Percentiles rank a stretch among this genome's conserved stretches.
phyloP scores from a whole-genome alignment of 2,329 filamentous ascomycete genomes.

The Meredithiella fracta region DNA sequence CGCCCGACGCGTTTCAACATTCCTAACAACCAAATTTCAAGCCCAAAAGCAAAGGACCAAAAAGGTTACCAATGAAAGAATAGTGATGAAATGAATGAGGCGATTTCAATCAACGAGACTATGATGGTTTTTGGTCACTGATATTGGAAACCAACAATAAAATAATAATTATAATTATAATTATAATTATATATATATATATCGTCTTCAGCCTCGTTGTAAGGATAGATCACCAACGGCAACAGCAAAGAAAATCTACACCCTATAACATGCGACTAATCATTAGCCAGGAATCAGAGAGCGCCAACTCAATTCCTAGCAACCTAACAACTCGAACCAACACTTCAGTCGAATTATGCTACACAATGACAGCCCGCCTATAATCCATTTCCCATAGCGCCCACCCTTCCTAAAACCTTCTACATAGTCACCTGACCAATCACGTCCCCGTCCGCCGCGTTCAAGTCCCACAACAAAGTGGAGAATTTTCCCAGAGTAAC shows the following conservation, averaged over 20 bases:
- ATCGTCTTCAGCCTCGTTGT: slow-evolving; percentile 12
- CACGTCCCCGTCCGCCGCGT: slow-evolving; percentile 1
- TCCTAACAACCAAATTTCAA: neutral
- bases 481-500: slow-evolving; percentile 1
- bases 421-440: neutral
- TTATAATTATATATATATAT: too few species aligned
- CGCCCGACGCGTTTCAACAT: slow-evolving; percentile 1
- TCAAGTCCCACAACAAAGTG: neutral
- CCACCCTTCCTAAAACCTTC: neutral
- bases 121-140: neutral
- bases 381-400: neutral
- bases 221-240: slow-evolving; percentile 1
- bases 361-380: neutral
- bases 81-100: too few species aligned
- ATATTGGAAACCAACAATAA: neutral
- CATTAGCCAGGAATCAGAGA: neutral
- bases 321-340: neutral
- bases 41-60: too few species aligned
- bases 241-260: slow-evolving; percentile 2
- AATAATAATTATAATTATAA: too few species aligned
- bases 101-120: too few species aligned
- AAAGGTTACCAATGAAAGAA: too few species aligned
- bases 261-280: neutral
- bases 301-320: neutral
- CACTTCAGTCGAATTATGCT: neutral